These are phyloP conservation scores for Verticillium albo-atrum DNA, from an alignment of 2,329 filamentous ascomycete species.

Conservation along the genomic window DNA sequence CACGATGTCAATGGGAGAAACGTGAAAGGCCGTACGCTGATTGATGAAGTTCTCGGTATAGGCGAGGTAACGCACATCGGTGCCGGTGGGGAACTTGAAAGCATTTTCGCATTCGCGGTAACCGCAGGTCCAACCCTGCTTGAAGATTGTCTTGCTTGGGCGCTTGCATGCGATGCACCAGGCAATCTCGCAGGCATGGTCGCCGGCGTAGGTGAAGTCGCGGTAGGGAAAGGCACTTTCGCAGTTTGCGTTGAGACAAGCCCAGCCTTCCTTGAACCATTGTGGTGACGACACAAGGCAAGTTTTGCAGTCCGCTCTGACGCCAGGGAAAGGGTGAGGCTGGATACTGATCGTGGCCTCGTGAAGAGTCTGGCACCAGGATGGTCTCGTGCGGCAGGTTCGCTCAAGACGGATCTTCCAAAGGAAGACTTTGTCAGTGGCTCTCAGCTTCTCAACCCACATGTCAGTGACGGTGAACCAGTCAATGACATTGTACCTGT, in stretches of 20 bases:
- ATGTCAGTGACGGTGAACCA: conserved; percentile 65
- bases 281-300: conserved; percentile 35
- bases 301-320: conserved; percentile 23
- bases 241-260: conserved; percentile 21
- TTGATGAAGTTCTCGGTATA: conserved; percentile 57
- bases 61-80: conserved; percentile 25
- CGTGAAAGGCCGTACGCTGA: conserved; percentile 40
- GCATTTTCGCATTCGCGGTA: conserved; percentile 41
- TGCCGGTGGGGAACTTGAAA: conserved; percentile 31
- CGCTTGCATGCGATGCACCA: conserved; percentile 28
- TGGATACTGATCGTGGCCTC: background rate
- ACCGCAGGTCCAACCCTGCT: conserved; percentile 20
- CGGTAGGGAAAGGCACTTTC: conserved; percentile 11
- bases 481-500: conserved; percentile 62
- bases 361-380: conserved; percentile 53
- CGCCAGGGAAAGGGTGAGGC: background rate
- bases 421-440: conserved; percentile 22
- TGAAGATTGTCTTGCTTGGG: conserved; percentile 31
- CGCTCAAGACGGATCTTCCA: conserved; percentile 65
- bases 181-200: conserved; percentile 3
- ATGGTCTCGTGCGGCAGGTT: conserved; percentile 38
- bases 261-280: conserved; percentile 25
- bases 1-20: conserved; percentile 27
- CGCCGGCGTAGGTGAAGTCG: conserved; percentile 7
- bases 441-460: conserved; percentile 58